These are phyloP conservation scores for Plectosphaerella plurivora DNA, from an alignment of 2,329 filamentous ascomycete genomes.

Conservation along the genomic window DNA sequence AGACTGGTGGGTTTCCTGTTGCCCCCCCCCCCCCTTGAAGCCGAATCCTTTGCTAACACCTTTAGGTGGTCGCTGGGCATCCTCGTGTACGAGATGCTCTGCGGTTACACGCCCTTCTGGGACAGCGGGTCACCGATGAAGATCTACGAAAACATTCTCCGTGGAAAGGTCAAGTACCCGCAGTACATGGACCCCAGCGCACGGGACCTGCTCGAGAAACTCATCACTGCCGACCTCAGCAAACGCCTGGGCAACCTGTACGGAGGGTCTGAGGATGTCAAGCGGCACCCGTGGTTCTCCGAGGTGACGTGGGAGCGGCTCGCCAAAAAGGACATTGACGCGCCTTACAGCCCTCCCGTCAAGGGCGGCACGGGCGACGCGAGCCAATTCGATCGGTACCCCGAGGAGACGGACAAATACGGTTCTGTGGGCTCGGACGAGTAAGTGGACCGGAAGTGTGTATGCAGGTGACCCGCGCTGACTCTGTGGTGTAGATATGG, in stretches of 20 bases:
- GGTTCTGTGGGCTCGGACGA: conserved; percentile 74
- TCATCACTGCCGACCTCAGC: conserved; percentile 92
- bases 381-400: conserved; percentile 96
- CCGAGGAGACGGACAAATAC: conserved; percentile 93
- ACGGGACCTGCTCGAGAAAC: conserved; percentile 82
- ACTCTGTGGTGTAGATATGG: conserved; percentile 52
- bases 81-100: conserved; percentile 98
- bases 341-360: conserved; percentile 93
- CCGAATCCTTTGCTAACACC: not conserved
- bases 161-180: conserved; percentile 93
- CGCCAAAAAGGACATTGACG: conserved; percentile 94
- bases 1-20: conserved; percentile 69
- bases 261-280: conserved; percentile 85
- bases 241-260: conserved; percentile 94
- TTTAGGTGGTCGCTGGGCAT: conserved; percentile 96
- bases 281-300: conserved; percentile 92
- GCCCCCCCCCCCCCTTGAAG: no score
- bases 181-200: conserved; percentile 93
- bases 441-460: conserved; percentile 52
- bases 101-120: conserved; percentile 98
- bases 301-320: conserved; percentile 98
- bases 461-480: not conserved
- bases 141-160: conserved; percentile 99
- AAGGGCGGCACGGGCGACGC: conserved; percentile 91
- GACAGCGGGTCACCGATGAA: conserved; percentile 97